phyloP scores from a whole-genome alignment of 805 yeast species.

The Cyberlindnera xylosilytica region DNA sequence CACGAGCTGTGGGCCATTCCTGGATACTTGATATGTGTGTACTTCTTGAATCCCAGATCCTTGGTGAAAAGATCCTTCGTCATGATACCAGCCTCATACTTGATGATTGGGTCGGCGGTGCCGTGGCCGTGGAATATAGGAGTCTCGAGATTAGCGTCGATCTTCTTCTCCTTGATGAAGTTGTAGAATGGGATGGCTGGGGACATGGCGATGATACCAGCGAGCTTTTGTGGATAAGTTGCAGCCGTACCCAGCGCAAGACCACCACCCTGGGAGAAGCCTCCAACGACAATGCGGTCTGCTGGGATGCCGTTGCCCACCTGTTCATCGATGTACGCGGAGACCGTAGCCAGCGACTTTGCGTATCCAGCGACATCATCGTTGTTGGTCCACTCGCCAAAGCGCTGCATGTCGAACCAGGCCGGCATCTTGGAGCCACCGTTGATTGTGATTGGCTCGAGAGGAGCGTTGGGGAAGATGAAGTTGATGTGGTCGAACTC shows the following conservation, averaged over 20 bases:
- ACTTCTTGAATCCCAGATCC: slow-evolving; percentile 44
- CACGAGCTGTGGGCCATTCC: slow-evolving; percentile 68
- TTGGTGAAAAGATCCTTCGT: slow-evolving; percentile 40
- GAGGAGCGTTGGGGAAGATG: slow-evolving; percentile 91
- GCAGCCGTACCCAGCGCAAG: slow-evolving; percentile 61
- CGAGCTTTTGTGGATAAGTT: slow-evolving; percentile 57
- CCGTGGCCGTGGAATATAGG: slow-evolving; percentile 93
- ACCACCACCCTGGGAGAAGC: slow-evolving; percentile 95
- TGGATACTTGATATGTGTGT: slow-evolving; percentile 50
- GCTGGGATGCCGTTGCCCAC: slow-evolving; percentile 52
- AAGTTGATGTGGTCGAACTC: slow-evolving; percentile 59
- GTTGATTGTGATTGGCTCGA: slow-evolving; percentile 61
- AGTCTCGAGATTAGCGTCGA: slow-evolving; percentile 51
- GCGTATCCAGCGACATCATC: slow-evolving; percentile 55
- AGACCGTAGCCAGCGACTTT: slow-evolving; percentile 44
- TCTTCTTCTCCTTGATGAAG: slow-evolving; percentile 21
- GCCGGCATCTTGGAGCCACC: slow-evolving; percentile 69
- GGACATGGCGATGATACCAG: slow-evolving; percentile 73
- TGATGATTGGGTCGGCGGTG: slow-evolving; percentile 64
- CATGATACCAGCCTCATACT: slow-evolving; percentile 32
- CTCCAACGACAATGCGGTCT: slow-evolving; percentile 81
- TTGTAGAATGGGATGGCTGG: slow-evolving; percentile 53
- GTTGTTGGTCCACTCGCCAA: slow-evolving; percentile 42
- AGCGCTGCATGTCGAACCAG: slow-evolving; percentile 78
- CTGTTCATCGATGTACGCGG: slow-evolving; percentile 46